These are phyloP conservation scores for Yamadazyma nakazawae DNA, from an alignment of 805 yeast genomes.

Conservation along the genomic window DNA sequence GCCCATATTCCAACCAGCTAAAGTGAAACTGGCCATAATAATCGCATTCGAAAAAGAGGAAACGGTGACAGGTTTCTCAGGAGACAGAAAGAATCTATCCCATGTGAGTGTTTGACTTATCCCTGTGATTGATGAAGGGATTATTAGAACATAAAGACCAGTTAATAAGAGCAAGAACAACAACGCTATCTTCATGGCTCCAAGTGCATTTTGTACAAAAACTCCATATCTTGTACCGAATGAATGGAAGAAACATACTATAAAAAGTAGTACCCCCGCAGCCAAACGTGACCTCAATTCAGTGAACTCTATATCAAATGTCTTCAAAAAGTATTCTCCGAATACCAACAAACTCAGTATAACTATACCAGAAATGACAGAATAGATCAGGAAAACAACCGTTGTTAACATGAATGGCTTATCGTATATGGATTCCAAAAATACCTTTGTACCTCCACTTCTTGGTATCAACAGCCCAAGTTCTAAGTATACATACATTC, in stretches of 20 bases:
- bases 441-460: slow-evolving; percentile 74
- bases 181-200: slow-evolving; percentile 55
- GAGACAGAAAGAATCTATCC: slow-evolving; percentile 23
- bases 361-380: slow-evolving; percentile 53
- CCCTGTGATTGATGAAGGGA: slow-evolving; percentile 46
- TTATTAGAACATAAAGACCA: slow-evolving; percentile 53
- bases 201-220: slow-evolving; percentile 57
- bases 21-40: slow-evolving; percentile 56
- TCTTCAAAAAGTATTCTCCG: slow-evolving; percentile 55
- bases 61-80: slow-evolving; percentile 27
- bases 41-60: slow-evolving; percentile 54
- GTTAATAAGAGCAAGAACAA: slow-evolving; percentile 53
- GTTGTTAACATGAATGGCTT: slow-evolving; percentile 56
- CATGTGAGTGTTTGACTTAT: slow-evolving; percentile 41
- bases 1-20: slow-evolving; percentile 61
- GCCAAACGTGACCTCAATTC: slow-evolving; percentile 33
- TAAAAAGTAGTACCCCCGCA: slow-evolving; percentile 26
- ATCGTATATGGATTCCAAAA: slow-evolving; percentile 63
- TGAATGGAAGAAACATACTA: slow-evolving; percentile 48
- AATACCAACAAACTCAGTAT: slow-evolving; percentile 56
- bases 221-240: slow-evolving; percentile 59
- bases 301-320: slow-evolving; percentile 40
- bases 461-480: slow-evolving; percentile 68
- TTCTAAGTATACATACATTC: slow-evolving; percentile 64
- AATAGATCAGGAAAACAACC: slow-evolving; percentile 47